Conservation (phyloP, 2,329 filamentous ascomycete species). For the Aureobasidium pullulans region DNA sequence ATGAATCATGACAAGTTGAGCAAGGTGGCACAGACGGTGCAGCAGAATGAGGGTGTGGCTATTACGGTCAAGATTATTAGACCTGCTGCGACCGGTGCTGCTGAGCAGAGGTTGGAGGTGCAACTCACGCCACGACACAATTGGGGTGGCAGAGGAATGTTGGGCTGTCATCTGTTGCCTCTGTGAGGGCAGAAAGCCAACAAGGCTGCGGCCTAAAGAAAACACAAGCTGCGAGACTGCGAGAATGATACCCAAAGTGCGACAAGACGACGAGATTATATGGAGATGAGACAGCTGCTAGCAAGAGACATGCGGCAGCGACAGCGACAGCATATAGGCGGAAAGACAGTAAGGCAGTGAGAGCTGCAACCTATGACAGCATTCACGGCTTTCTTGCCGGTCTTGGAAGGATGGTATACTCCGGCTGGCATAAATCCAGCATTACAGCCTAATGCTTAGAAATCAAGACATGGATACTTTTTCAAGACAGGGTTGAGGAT, state of each 20-base stretch:
- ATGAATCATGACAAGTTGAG: slow-evolving; percentile 78
- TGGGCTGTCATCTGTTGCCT: slow-evolving; percentile 86
- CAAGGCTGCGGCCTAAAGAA: not conserved
- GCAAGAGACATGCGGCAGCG: not conserved
- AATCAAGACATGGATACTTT: not conserved
- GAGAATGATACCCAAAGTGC: not conserved
- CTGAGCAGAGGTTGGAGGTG: slow-evolving; percentile 54
- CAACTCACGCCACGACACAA: slow-evolving; percentile 67
- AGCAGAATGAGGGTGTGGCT: slow-evolving; percentile 71
- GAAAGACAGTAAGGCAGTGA: not conserved
- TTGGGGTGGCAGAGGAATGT: slow-evolving; percentile 84
- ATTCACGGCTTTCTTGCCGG: not conserved
- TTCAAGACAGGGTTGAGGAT: not conserved
- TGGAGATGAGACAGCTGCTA: not conserved
- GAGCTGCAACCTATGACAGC: not conserved
- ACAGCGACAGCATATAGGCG: not conserved
- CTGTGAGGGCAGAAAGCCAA: slow-evolving; percentile 43
- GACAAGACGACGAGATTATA: not conserved
- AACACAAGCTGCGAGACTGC: not conserved
- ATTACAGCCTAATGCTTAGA: slow-evolving; percentile 11
- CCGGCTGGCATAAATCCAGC: slow-evolving; percentile 5
- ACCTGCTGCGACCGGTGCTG: slow-evolving; percentile 54
- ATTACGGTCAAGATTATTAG: slow-evolving; percentile 63
- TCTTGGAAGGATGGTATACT: not conserved
- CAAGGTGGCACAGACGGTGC: slow-evolving; percentile 83